These are phyloP conservation scores for Akanthomyces lecanii DNA, from an alignment of 2,329 filamentous ascomycete genomes.

Conservation along the genomic window DNA sequence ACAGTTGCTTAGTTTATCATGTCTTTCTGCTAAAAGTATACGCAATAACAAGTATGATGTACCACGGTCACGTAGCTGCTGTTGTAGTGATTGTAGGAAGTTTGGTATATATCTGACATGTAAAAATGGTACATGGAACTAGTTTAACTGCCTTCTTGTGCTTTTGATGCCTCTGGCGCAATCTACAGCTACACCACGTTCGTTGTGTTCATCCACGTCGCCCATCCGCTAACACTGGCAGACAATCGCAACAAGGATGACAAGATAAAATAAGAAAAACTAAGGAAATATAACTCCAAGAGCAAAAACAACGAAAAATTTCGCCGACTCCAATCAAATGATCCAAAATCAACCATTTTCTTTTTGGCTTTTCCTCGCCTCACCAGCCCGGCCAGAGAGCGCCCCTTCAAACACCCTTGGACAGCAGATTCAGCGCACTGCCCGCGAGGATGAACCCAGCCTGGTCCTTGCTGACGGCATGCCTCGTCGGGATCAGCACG, in stretches of 20 bases:
- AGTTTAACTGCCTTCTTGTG: too few relatives aligned
- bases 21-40: not conserved
- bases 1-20: not conserved
- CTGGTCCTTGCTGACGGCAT: conserved; percentile 86
- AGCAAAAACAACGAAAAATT: not conserved
- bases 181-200: too few relatives aligned
- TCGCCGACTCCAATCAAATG: not conserved
- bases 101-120: too few relatives aligned
- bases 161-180: too few relatives aligned
- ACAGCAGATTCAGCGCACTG: conserved; percentile 86
- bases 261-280: not conserved
- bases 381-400: too few relatives aligned
- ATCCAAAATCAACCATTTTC: not conserved
- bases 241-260: too few relatives aligned
- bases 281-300: not conserved
- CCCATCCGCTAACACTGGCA: too few relatives aligned
- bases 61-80: too few relatives aligned
- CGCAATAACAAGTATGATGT: not conserved
- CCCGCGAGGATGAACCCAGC: conserved; percentile 88
- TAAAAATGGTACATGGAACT: too few relatives aligned
- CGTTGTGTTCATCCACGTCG: too few relatives aligned
- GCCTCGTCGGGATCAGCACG: conserved; percentile 71
- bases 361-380: not conserved
- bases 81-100: not conserved
- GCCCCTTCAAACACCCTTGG: conserved; percentile 45